Evolutionary conservation across 257 asterid genomes (phyloP), one percentile per base, ranked within the genome.

Genomic region (Capsicum rhomboideum): DNA sequence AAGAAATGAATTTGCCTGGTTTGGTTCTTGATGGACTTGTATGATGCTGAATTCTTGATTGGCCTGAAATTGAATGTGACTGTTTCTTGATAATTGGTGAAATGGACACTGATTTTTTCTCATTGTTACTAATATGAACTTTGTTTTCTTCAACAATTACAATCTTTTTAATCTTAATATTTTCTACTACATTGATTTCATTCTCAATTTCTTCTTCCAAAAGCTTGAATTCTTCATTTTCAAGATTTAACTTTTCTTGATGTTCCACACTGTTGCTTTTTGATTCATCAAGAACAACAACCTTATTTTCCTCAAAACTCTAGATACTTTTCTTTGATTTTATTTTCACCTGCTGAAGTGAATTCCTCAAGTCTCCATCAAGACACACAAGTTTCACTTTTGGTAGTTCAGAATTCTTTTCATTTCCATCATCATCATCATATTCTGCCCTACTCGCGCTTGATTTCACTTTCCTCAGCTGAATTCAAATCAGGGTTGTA

Each of bases 11-110:
- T 85, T 90, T 86, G 93, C 97, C 86, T 87, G 91, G 87, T 78
- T 85, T 89, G 69, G 61, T 75, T 79, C 83, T 92, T 58, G 91
- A 16, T 85, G 94, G 89, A 84, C 17, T 86, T 77, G 21, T 14
- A 68, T 68, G 50, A 68, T 23, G 42, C 12, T 12, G 90, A 84
- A 78, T 29, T 85, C 85, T 90, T 85, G 87, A 86, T 83, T 84
- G 84, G 78, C 87, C 82, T 61, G 82, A 84, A 84, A 85, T 6
- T 58, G 94, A 83, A 20, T 82, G 17, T 6, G 71, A 56, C 50
- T 89, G 90, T 53, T 88, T 91, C 90, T 88, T 91, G 20, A 88
- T 86, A 75, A 84, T 40, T 17, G 94, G 81, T 64, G 95, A 89
- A 84, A 82, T 64, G 54, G 91, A 87, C 26, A 66, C 46, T 63